Evolutionary conservation across 805 yeast species (phyloP).

Genomic region (Cyberlindnera xylosilytica): DNA sequence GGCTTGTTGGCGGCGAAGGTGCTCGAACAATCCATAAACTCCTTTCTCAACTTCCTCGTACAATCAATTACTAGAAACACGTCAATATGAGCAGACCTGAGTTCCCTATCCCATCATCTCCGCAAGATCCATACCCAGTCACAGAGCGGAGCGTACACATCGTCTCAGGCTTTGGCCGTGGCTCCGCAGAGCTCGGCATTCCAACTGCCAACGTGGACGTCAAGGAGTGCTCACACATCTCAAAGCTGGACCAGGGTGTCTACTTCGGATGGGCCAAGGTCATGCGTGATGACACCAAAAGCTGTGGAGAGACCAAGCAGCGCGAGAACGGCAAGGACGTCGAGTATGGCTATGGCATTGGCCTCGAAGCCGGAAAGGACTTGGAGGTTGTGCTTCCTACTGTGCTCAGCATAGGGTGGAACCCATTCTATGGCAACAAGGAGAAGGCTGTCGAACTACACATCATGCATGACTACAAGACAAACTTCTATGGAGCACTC

Average conservation of each 20-base stretch:
- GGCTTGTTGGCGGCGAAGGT: too few relatives aligned
- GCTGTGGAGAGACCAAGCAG: slow-evolving; percentile 14
- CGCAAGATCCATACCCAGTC: slow-evolving; percentile 47
- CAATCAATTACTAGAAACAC: too few relatives aligned
- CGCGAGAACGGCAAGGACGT: slow-evolving; percentile 42
- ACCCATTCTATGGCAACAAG: slow-evolving; percentile 82
- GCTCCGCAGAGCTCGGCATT: slow-evolving; percentile 87
- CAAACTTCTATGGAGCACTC: slow-evolving; percentile 78
- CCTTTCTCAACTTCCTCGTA: too few relatives aligned
- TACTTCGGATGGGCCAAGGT: slow-evolving; percentile 69
- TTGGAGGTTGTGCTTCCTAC: slow-evolving; percentile 62
- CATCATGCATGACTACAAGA: slow-evolving; percentile 66
- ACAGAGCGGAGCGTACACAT: slow-evolving; percentile 44
- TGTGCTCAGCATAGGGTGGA: slow-evolving; percentile 96
- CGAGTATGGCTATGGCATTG: slow-evolving; percentile 59
- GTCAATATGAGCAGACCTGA: slow-evolving; percentile 24
- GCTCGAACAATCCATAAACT: too few relatives aligned
- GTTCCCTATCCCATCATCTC: slow-evolving; percentile 34
- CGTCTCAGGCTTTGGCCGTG: slow-evolving; percentile 90
- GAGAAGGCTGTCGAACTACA: slow-evolving; percentile 86
- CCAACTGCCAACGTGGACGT: slow-evolving; percentile 93
- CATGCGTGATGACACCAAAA: slow-evolving; percentile 1
- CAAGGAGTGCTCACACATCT: slow-evolving; percentile 36
- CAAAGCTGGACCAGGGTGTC: slow-evolving; percentile 66
- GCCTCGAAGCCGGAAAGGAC: slow-evolving; percentile 36